Evolutionary conservation across 805 yeast species (phyloP).

Genomic region (Myxozyma kluyveri): DNA sequence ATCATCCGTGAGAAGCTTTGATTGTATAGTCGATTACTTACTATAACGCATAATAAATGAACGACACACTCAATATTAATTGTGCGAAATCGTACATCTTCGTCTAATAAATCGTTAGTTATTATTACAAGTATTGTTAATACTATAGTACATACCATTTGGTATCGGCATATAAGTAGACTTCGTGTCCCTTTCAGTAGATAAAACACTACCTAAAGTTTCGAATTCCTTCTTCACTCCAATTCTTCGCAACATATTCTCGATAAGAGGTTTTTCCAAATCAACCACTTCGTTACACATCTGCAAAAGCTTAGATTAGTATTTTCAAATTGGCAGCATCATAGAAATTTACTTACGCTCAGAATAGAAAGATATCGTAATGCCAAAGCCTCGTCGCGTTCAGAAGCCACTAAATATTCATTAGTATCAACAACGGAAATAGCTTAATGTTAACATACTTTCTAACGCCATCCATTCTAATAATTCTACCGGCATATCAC

Average conservation of each 20-base stretch:
- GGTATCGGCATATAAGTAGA: not conserved
- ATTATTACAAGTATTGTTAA: no score
- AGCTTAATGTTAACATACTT: not conserved
- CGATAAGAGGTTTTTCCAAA: not conserved
- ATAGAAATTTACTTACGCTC: constrained; percentile 8
- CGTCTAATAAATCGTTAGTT: no score
- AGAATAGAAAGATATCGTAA: constrained; percentile 4
- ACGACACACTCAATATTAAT: constrained; percentile 3
- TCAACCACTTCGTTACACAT: not conserved
- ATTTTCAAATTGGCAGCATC: not conserved
- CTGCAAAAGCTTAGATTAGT: not conserved
- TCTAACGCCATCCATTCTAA: constrained; percentile 12
- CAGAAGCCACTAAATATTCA: constrained; percentile 6
- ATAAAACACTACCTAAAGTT: not conserved
- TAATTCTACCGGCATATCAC: constrained; percentile 4
- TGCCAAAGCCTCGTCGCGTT: constrained; percentile 9
- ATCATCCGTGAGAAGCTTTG: constrained; percentile 1
- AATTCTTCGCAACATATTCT: constrained; percentile 1
- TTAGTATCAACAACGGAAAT: not conserved
- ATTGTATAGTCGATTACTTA: not conserved
- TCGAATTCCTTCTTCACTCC: constrained; percentile 3
- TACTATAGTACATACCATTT: not conserved
- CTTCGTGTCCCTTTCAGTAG: not conserved
- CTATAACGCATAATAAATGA: not conserved
- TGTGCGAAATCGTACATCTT: not conserved